A percentile compares a stretch with the other conserved stretches of the same genome.
These are phyloP conservation scores for Hibiscus mutabilis DNA, from an alignment of 345 rosid species.

Conservation along the genomic window DNA sequence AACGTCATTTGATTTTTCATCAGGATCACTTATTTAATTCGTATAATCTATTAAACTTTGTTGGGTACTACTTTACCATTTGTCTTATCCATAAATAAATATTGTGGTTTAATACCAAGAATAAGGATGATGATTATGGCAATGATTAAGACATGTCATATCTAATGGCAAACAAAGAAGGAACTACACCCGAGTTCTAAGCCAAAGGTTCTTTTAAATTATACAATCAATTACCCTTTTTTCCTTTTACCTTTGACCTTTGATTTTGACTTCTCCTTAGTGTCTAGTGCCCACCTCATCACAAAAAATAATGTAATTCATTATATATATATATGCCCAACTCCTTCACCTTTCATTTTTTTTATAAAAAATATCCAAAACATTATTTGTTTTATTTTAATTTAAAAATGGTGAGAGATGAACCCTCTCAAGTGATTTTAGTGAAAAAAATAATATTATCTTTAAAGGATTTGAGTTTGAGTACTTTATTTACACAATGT, in stretches of 20 bases:
- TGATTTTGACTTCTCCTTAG: not conserved
- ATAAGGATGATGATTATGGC: not conserved
- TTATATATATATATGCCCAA: not conserved
- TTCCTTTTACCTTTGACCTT: not conserved
- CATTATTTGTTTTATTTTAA: too few relatives aligned
- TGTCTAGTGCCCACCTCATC: not conserved
- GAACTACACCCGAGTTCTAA: not conserved
- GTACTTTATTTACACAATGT: too few relatives aligned
- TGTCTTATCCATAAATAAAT: not conserved
- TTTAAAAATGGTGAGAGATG: too few relatives aligned
- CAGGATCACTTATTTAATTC: not conserved
- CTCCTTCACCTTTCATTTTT: not conserved
- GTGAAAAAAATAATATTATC: too few relatives aligned
- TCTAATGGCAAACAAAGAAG: not conserved
- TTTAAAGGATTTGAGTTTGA: too few relatives aligned
- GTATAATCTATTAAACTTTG: not conserved
- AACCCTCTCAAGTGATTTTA: too few relatives aligned
- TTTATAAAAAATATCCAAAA: not conserved
- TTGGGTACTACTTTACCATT: not conserved
- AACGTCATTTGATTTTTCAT: too few relatives aligned
- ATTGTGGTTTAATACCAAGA: too few relatives aligned
- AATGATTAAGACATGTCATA: constrained; percentile 1
- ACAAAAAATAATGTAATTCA: not conserved
- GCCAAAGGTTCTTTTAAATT: not conserved
- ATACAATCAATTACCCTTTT: not conserved